phyloP scores from a whole-genome alignment of 345 rosid genomes.

The Bruguiera parviflora region DNA sequence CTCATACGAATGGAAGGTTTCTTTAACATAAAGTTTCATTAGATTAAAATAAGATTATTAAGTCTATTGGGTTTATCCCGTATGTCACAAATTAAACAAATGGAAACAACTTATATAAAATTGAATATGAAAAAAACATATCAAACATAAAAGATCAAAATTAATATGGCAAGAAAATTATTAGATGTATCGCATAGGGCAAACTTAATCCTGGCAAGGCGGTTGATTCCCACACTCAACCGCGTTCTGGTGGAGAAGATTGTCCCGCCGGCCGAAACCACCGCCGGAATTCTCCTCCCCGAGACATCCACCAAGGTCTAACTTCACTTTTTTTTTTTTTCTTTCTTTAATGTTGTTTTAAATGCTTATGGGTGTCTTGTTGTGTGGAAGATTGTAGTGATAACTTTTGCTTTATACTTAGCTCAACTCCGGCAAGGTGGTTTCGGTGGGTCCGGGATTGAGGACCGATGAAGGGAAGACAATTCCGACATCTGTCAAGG shows the following conservation, averaged over 20 bases:
- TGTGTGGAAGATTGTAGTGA: neutral
- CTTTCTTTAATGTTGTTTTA: neutral
- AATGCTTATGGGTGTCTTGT: too few species aligned
- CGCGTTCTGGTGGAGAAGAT: constrained; percentile 74
- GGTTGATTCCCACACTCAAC: constrained; percentile 66
- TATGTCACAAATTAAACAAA: too few species aligned
- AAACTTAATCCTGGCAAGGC: constrained; percentile 46
- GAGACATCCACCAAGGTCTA: constrained; percentile 62
- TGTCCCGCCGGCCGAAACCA: constrained; percentile 74
- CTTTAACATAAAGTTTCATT: too few species aligned
- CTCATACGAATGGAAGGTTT: too few species aligned
- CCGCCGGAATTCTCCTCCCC: constrained; percentile 72
- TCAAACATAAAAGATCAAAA: too few species aligned
- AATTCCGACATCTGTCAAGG: constrained; percentile 61
- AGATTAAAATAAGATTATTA: too few species aligned
- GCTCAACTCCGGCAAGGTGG: constrained; percentile 79
- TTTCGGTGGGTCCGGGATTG: constrained; percentile 73
- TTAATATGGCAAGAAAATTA: too few species aligned
- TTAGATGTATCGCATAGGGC: too few species aligned
- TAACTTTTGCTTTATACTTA: constrained; percentile 16
- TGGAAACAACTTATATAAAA: too few species aligned
- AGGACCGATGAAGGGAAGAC: constrained; percentile 54
- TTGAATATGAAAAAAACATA: too few species aligned
- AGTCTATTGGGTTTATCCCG: too few species aligned
- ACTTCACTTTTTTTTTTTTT: neutral